Evolutionary conservation across 352 stramenopile genomes (phyloP).

Genomic region (Pythium sp.): DNA sequence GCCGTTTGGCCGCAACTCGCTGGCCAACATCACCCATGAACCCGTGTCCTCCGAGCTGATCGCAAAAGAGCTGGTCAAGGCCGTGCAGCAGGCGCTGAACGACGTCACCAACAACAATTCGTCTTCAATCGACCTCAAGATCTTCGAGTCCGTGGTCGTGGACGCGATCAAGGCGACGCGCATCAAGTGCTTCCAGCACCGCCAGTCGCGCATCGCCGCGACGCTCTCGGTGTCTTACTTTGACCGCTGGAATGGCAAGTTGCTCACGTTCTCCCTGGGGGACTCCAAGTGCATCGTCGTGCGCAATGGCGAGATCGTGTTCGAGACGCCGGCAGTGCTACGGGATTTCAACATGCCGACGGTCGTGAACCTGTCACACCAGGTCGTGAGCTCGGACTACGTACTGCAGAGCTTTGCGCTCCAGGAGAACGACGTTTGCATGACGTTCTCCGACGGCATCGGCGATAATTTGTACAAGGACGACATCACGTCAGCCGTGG

Average conservation of each 20-base stretch:
- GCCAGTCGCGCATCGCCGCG: conserved; percentile 60
- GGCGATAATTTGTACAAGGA: conserved; percentile 83
- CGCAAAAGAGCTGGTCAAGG: conserved; percentile 47
- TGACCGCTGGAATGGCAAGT: conserved; percentile 55
- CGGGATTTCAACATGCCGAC: conserved; percentile 81
- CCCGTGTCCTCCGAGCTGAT: conserved; percentile 63
- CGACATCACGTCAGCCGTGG: conserved; percentile 39
- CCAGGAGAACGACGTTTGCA: conserved; percentile 47
- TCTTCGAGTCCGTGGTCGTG: conserved; percentile 52
- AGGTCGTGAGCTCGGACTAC: conserved; percentile 52
- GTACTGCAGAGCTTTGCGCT: conserved; percentile 68
- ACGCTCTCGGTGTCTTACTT: conserved; percentile 75
- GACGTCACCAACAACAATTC: conserved; percentile 56
- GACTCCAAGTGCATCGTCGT: conserved; percentile 78
- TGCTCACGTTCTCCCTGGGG: conserved; percentile 71
- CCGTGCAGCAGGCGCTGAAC: conserved; percentile 42
- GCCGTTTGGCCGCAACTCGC: conserved; percentile 42
- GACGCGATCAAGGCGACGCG: conserved; percentile 54
- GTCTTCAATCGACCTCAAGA: conserved; percentile 29
- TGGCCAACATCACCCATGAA: conserved; percentile 19
- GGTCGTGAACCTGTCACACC: conserved; percentile 59
- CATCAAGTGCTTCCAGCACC: conserved; percentile 53
- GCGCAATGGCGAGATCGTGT: conserved; percentile 43
- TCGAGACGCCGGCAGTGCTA: conserved; percentile 64
- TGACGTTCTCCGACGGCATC: conserved; percentile 78